Base-by-base conservation (phyloP, 495 filamentous ascomycete species). In the Penicillium subrubescens region DNA sequence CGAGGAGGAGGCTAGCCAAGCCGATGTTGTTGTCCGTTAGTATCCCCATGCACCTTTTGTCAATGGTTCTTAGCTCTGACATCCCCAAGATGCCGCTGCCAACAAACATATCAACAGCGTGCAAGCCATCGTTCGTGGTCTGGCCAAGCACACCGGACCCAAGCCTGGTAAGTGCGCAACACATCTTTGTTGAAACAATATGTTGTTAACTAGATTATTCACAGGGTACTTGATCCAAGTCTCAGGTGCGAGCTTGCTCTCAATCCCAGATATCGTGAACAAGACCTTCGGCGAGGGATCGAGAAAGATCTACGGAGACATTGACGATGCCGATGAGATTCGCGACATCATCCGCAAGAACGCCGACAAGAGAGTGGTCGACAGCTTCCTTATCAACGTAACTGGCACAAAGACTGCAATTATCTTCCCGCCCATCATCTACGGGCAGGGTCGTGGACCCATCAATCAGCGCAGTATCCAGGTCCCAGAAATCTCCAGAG, bases 381-480 rank as follows among this genome's bases (percentile, higher is more conserved):
- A 88, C 66, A 80, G 78, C 46, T 77, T 83, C 41, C 68, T 88
- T 12, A 71, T 87, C 23, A 77, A 62, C 0, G 66, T 79, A 7
- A 67, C 68, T 8, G 66, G 64, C 8, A 73, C 86, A 11, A 84
- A 82, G 64, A 88, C 87, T 0, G 87, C 90, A 5, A 84, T 93
- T 63, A 78, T 93, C 12, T 89, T 84, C 57, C 89, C 90, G 5
- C 88, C 90, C 0, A 85, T 84, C 11, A 93, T 93, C 71, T 92
- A 92, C 67, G 90, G 89, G 5, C 50, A 64, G 51, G 90, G 90
- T n/a, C 80, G 86, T 37, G 89, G 90, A 0, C 80, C 87, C 0
- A 82, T 79, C 50, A 93, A 91, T 61, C 75, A 82, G 70, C 75
- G 84, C 60, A 88, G 85, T 63, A 78, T 82, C 59, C 89, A 93